Evolutionary conservation across 2,329 filamentous ascomycete genomes (phyloP).

Genomic region (Penicillium hesseltinei): DNA sequence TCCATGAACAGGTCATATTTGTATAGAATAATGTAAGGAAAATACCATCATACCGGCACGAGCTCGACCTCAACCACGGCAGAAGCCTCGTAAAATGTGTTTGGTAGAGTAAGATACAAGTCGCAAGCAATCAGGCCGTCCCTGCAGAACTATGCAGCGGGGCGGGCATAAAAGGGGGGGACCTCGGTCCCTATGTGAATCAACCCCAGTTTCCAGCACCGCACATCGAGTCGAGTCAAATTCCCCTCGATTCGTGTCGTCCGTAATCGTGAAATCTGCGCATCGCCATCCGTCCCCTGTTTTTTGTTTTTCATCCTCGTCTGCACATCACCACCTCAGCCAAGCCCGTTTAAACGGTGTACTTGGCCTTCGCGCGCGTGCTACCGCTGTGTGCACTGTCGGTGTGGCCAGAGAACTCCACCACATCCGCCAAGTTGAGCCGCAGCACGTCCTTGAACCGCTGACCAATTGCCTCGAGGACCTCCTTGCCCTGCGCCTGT

Average conservation of each 20-base stretch:
- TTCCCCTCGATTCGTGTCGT: constrained; percentile 10
- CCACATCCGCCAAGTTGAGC: constrained; percentile 69
- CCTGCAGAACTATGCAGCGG: constrained; percentile 24
- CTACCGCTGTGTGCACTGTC: constrained; percentile 91
- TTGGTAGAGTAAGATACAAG: constrained; percentile 35
- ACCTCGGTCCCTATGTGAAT: constrained; percentile 19
- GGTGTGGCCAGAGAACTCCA: constrained; percentile 96
- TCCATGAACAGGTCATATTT: constrained; percentile 10
- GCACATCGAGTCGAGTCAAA: constrained; percentile 8
- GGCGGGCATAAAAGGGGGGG: constrained; percentile 16
- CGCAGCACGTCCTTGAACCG: constrained; percentile 92
- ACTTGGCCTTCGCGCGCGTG: constrained; percentile 94
- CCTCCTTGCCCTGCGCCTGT: constrained; percentile 77
- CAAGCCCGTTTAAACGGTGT: constrained; percentile 63
- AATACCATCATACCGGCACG: constrained; percentile 7
- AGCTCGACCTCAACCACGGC: constrained; percentile 12
- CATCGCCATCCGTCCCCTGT: constrained; percentile 5
- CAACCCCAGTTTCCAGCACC: constrained; percentile 11
- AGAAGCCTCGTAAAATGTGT: constrained; percentile 30
- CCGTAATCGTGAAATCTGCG: constrained; percentile 12
- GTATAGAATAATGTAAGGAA: constrained; percentile 9
- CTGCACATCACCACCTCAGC: constrained; percentile 14
- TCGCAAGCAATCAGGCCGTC: constrained; percentile 31
- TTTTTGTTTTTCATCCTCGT: constrained; percentile 21
- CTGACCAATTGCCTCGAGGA: constrained; percentile 78